Base-by-base conservation (phyloP, 2,329 filamentous ascomycete genomes). In the Ophiostoma piceae region DNA sequence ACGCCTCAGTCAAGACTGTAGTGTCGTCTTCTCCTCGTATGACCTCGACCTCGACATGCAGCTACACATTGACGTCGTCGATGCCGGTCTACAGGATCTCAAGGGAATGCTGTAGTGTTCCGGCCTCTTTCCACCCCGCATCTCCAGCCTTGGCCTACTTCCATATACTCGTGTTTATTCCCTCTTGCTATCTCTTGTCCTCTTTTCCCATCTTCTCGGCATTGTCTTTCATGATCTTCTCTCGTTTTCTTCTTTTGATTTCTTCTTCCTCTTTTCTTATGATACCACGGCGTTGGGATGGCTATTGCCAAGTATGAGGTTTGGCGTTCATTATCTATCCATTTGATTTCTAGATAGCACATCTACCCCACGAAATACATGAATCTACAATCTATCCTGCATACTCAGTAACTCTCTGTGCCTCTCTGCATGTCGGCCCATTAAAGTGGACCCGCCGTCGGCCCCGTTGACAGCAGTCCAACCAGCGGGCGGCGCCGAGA, bases 11-110 rank as follows among this genome's bases (percentile, higher is more conserved):
- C 43, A 57, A 57, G 51, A 16, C 19, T 43, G n/a, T 11, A 39
- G 2, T 16, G 29, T 14, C 9, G 35, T 22, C 9, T 47, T 3
- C 35, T 41, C 47, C 32, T 37, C 22, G 11, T 37, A 70, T n/a
- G n/a, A 67, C 14, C 39, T 8, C 12, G 69, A 69, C 9, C 26
- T 70, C 6, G 64, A 72, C 47, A 26, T 73, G 68, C 68, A 29
- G 57, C 66, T 37, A 35, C 71, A 73, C 67, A 67, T 69, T 64
- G 69, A 69, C 43, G 70, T 73, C 69, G 64, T 71, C 47, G 69
- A 71, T 26, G 69, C 66, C 2, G 72, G 68, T 7, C 66, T 73
- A 11, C 69, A 68, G 11, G 69, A 71, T 26, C 69, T 73, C 29
- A 66, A 67, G 22, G 43, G 41, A 16, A 37, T 41, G 60, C 43